Evolutionary conservation across 495 filamentous ascomycete species (phyloP).

Genomic region (Penicillium pulvis): DNA sequence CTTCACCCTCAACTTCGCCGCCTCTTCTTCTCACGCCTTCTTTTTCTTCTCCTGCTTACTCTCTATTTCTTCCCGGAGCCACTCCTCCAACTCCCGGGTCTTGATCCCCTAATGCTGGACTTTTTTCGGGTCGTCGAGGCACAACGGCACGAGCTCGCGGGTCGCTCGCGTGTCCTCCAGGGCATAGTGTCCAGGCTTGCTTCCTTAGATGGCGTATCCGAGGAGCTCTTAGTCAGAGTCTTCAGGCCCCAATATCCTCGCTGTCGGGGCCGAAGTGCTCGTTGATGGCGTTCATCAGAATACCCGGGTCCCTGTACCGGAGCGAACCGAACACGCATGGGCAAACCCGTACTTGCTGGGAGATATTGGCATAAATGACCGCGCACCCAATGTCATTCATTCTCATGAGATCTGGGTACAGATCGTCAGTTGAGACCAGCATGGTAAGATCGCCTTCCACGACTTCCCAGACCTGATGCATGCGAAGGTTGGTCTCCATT

Average conservation of each 20-base stretch:
- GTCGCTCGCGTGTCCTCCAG: conserved; percentile 45
- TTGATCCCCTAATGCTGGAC: conserved; percentile 9
- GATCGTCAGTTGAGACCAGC: background rate
- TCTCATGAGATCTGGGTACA: conserved; percentile 11
- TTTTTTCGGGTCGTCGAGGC: conserved; percentile 28
- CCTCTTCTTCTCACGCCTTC: conserved; percentile 7
- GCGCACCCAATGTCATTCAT: conserved; percentile 13
- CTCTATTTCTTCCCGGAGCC: conserved; percentile 8
- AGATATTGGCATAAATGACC: conserved; percentile 15
- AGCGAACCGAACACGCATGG: conserved; percentile 4
- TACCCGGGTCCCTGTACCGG: background rate
- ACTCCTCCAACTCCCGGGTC: conserved; percentile 12
- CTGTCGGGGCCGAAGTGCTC: conserved; percentile 4
- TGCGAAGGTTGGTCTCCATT: conserved; percentile 8
- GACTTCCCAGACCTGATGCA: conserved; percentile 19
- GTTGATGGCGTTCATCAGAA: conserved; percentile 1
- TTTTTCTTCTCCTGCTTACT: conserved; percentile 13
- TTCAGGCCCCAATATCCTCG: conserved; percentile 24
- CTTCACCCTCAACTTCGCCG: background rate
- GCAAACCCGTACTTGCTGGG: conserved; percentile 3
- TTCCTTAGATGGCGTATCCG: conserved; percentile 32
- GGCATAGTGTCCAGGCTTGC: conserved; percentile 37
- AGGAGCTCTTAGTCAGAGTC: conserved; percentile 31
- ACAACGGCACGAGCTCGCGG: conserved; percentile 43
- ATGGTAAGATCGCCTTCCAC: background rate